These are phyloP conservation scores for Penicillium aurantiogriseum DNA, from an alignment of 2,329 filamentous ascomycete species.

Conservation along the genomic window DNA sequence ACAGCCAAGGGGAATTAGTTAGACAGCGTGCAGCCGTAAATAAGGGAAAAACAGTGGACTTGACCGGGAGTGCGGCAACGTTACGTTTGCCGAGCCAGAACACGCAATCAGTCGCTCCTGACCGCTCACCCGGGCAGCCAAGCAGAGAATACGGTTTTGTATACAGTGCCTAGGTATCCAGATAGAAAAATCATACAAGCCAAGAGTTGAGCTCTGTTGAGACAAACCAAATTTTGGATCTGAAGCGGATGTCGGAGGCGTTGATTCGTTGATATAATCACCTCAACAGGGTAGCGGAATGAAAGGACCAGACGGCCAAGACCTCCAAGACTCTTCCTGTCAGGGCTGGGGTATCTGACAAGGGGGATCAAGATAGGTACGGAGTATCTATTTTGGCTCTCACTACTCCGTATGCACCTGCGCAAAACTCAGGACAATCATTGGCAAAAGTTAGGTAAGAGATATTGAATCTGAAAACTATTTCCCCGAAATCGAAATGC, in stretches of 20 bases:
- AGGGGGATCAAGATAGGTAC: not conserved
- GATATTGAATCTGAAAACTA: slow-evolving; percentile 11
- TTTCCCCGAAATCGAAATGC: slow-evolving; percentile 9
- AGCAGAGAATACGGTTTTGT: slow-evolving; percentile 12
- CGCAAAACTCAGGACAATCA: not conserved
- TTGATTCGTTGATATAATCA: slow-evolving; percentile 1
- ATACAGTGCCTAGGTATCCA: slow-evolving; percentile 12
- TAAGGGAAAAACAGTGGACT: not conserved
- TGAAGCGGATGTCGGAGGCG: not conserved
- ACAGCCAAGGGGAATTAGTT: not conserved
- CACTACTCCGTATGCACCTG: not conserved
- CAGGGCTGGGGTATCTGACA: not conserved
- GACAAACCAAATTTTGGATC: not conserved
- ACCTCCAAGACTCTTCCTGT: slow-evolving; percentile 2
- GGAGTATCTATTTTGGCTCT: slow-evolving; percentile 1
- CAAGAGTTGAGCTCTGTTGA: slow-evolving; percentile 3
- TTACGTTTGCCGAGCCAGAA: slow-evolving; percentile 6
- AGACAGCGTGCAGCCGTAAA: not conserved
- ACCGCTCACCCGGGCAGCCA: slow-evolving; percentile 14
- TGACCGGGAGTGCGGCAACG: not conserved
- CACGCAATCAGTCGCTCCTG: slow-evolving; percentile 15
- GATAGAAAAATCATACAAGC: not conserved
- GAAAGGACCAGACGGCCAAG: slow-evolving; percentile 7
- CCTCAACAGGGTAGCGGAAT: slow-evolving; percentile 11
- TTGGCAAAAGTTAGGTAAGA: slow-evolving; percentile 16